These are phyloP conservation scores for Parafenestella ontariensis DNA, from an alignment of 2,329 filamentous ascomycete species.

Conservation along the genomic window DNA sequence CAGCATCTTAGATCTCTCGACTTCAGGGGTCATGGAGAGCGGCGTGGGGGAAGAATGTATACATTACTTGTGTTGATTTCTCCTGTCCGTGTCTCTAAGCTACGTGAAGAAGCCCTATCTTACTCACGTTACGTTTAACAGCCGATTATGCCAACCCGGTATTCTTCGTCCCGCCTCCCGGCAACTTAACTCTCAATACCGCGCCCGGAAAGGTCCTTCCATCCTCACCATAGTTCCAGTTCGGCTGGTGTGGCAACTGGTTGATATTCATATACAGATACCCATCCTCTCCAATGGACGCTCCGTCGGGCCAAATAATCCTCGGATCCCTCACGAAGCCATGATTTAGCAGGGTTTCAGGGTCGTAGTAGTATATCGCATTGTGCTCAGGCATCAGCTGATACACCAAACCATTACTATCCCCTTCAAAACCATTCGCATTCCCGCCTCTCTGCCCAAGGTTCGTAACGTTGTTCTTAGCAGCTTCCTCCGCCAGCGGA, in stretches of 20 bases:
- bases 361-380: constrained; percentile 52
- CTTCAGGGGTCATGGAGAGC: neutral
- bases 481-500: constrained; percentile 51
- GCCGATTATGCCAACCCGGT: neutral
- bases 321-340: constrained; percentile 56
- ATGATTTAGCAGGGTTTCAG: constrained; percentile 51
- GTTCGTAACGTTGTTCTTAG: constrained; percentile 56
- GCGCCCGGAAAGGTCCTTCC: constrained; percentile 52
- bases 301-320: constrained; percentile 59
- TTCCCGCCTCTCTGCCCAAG: constrained; percentile 58
- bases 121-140: too few relatives aligned
- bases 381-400: constrained; percentile 58
- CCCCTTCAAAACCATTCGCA: constrained; percentile 60
- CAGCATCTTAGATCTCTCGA: neutral
- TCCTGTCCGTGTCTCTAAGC: neutral
- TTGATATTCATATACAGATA: constrained; percentile 58
- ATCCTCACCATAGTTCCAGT: constrained; percentile 58
- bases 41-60: too few relatives aligned
- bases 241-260: constrained; percentile 57
- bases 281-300: constrained; percentile 25
- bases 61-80: too few relatives aligned
- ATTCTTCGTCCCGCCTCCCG: constrained; percentile 50
- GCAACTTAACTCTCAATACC: constrained; percentile 54
- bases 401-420: constrained; percentile 58
- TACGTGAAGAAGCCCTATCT: neutral